These are phyloP conservation scores for Rheum nobile DNA, from an alignment of 148 eudicot genomes.

Conservation along the genomic window DNA sequence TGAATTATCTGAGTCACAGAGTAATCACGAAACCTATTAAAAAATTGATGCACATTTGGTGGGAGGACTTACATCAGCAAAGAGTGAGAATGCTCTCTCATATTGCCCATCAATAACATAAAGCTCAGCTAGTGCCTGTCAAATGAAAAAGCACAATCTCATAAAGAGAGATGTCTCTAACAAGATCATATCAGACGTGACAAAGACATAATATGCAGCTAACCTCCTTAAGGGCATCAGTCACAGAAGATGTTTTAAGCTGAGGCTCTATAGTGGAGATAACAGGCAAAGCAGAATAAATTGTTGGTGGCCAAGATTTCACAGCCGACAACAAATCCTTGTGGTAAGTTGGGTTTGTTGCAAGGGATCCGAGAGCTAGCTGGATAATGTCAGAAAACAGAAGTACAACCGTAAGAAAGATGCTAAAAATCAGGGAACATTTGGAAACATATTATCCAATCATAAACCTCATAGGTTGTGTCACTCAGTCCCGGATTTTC, in stretches of 20 bases:
- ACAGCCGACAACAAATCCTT: constrained; percentile 80
- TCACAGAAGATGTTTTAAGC: constrained; percentile 66
- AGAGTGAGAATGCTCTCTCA: constrained; percentile 79
- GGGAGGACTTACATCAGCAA: constrained; percentile 73
- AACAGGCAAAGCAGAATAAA: constrained; percentile 67
- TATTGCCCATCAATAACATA: constrained; percentile 78
- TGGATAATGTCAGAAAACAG: constrained; percentile 19
- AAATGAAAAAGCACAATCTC: constrained; percentile 1
- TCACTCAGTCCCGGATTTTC: constrained; percentile 81
- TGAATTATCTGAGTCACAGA: neutral
- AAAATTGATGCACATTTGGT: neutral
- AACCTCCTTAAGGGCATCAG: constrained; percentile 85
- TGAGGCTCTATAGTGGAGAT: constrained; percentile 88
- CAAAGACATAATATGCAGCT: constrained; percentile 4
- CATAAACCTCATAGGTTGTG: constrained; percentile 87
- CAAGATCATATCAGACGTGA: constrained; percentile 10
- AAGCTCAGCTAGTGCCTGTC: constrained; percentile 85
- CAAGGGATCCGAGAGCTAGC: constrained; percentile 90
- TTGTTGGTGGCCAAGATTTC: constrained; percentile 75
- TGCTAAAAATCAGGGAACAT: constrained; percentile 6
- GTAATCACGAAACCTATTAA: neutral
- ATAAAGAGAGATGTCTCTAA: neutral
- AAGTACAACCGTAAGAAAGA: constrained; percentile 11
- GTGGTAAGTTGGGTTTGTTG: constrained; percentile 71
- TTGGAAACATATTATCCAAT: constrained; percentile 3